These are phyloP conservation scores for Alopecurus myosuroides DNA, from an alignment of 176 grass and related monocot species.

Conservation along the genomic window DNA sequence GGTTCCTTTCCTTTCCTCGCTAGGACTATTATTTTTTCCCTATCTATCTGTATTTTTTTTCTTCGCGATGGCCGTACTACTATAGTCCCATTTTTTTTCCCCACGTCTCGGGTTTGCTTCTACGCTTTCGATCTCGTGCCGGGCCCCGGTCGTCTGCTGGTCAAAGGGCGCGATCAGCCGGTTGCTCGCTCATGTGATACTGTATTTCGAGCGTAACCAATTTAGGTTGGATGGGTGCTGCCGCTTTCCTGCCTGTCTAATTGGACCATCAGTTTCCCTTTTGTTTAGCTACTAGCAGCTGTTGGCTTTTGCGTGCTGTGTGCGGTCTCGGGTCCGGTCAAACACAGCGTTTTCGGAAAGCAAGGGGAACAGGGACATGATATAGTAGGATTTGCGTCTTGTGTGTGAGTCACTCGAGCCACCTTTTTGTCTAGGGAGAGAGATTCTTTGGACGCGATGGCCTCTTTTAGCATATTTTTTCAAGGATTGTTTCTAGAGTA, in stretches of 20 bases:
- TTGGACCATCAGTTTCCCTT: background rate
- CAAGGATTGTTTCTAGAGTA: background rate
- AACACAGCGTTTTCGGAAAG: constrained; percentile 8
- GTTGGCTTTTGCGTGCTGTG: background rate
- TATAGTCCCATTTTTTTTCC: background rate
- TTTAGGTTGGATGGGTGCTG: background rate
- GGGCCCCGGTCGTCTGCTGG: constrained; percentile 15
- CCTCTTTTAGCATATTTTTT: background rate
- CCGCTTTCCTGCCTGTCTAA: background rate
- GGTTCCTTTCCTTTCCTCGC: background rate
- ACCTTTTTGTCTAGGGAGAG: background rate
- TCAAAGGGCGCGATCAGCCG: constrained; percentile 24
- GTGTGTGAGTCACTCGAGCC: background rate
- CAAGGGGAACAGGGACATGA: background rate
- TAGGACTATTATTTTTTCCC: background rate
- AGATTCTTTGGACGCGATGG: background rate
- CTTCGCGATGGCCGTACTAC: background rate
- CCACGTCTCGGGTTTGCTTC: constrained; percentile 2
- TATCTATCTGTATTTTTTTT: background rate
- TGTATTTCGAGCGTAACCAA: background rate
- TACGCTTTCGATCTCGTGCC: background rate
- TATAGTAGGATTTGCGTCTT: background rate
- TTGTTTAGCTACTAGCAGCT: background rate
- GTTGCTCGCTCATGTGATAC: background rate
- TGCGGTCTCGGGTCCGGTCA: constrained; percentile 17